phyloP scores from a whole-genome alignment of 192 early-diverging fungal species.

The Paraglomus brasilianum region DNA sequence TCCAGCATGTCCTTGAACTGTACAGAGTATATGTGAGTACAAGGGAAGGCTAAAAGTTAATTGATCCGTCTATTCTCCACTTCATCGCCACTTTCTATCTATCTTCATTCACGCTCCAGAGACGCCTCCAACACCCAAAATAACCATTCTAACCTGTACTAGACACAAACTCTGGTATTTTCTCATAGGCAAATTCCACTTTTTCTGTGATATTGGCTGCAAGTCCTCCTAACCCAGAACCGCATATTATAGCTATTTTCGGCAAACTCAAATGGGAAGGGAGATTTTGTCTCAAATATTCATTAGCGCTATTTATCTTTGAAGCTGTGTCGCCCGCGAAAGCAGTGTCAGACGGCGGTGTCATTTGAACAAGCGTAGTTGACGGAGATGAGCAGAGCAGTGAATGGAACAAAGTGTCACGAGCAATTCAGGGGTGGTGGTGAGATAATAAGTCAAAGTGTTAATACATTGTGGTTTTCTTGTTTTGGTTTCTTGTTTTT shows the following conservation, averaged over 20 bases:
- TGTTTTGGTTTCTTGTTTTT: too few relatives aligned
- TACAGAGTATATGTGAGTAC: not conserved
- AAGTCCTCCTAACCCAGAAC: slow-evolving; percentile 77
- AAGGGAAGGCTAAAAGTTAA: slow-evolving; percentile 18
- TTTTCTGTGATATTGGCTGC: slow-evolving; percentile 60
- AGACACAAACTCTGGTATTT: slow-evolving; percentile 83
- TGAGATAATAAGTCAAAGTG: too few relatives aligned
- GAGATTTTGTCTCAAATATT: slow-evolving; percentile 12
- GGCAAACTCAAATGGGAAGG: slow-evolving; percentile 44
- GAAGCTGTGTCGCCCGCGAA: too few relatives aligned
- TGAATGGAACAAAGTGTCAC: too few relatives aligned
- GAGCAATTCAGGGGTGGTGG: too few relatives aligned
- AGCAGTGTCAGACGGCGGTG: too few relatives aligned
- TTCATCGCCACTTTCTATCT: not conserved
- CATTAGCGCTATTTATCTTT: not conserved
- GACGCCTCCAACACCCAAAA: not conserved
- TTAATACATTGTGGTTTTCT: too few relatives aligned
- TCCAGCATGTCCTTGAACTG: slow-evolving; percentile 71
- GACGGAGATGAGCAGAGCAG: too few relatives aligned
- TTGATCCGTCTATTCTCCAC: not conserved
- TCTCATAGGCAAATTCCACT: slow-evolving; percentile 67
- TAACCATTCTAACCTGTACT: slow-evolving; percentile 59
- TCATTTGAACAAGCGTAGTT: too few relatives aligned
- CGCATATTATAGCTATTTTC: slow-evolving; percentile 81
- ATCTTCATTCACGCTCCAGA: not conserved